Evolutionary conservation across 306 rosid genomes (phyloP), one percentile per base, ranked within the genome.

Genomic region (Prunus armeniaca): DNA sequence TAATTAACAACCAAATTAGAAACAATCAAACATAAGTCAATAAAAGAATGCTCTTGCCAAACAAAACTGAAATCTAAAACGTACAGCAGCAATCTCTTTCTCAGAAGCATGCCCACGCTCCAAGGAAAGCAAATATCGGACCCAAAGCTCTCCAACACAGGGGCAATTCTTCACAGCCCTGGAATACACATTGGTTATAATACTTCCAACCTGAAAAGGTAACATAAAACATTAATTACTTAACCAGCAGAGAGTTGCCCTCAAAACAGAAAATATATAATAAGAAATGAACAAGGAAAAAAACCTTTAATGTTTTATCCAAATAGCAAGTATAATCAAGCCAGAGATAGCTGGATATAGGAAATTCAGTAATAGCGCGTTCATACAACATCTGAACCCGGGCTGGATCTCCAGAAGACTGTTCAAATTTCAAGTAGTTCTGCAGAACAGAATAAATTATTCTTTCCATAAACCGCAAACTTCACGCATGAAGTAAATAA

Each of bases 101-200:
- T 92, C 97, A 25, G 91, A 84, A 79, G 93, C 91, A 85, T 52
- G 92, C 65, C 86, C 71, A 56, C 97, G 96, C 81, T 95, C 99
- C 89, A 89, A 77, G 43, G 83, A 84, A 69, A 95, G 96, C 88
- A 95, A 71, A 84, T 87, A 92, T 46, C 83, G 86, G 79, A 86
- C 86, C 99, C 99, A 95, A 68, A 95, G 92, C 47, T 90, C 88
- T 77, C 96, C 99, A 76, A 88, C 81, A 97, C 96, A 92, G 69
- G 97, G 88, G 78, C 97, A 95, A 86, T 89, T 95, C 87, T 72
- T 90, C 61, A 86, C 82, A 50, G 99, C 99, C 88, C 99, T 90
- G 34, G 90, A 81, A 78, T 95, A 89, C 54, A 92, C 90, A 14
- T 79, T 85, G 76, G 67, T 86, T 55, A 95, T 86, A 75, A 81